phyloP scores from a whole-genome alignment of 371 early-diverging fungal species.

The Sporodiniella umbellata region DNA sequence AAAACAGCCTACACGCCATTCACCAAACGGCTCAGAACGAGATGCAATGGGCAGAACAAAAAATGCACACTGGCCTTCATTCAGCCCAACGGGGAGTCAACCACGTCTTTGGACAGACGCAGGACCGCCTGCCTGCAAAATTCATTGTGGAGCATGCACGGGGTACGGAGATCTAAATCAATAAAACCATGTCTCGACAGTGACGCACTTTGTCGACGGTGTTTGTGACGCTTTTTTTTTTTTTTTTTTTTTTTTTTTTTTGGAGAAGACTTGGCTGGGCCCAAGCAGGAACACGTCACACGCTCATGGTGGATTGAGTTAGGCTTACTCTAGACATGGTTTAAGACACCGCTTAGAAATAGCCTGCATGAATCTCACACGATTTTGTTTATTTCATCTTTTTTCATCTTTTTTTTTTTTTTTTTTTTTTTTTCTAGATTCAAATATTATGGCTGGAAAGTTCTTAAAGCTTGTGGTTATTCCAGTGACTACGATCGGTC shows the following conservation, averaged over 20 bases:
- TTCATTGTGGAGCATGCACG: conserved; percentile 18
- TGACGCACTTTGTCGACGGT: neutral
- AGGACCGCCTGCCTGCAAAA: conserved; percentile 16
- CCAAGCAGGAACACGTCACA: too few relatives aligned
- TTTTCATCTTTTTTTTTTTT: neutral
- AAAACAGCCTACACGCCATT: conserved; percentile 1
- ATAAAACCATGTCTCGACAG: too few relatives aligned
- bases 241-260: too few relatives aligned
- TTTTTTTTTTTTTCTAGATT: neutral
- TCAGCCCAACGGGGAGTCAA: conserved; percentile 14
- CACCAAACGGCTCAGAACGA: conserved; percentile 11
- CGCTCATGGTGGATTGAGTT: too few relatives aligned
- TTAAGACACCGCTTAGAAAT: neutral
- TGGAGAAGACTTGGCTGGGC: too few relatives aligned
- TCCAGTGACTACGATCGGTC: conserved; percentile 33
- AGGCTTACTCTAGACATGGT: neutral
- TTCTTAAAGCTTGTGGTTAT: conserved; percentile 25
- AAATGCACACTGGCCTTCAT: conserved; percentile 5
- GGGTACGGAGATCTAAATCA: conserved; percentile 11
- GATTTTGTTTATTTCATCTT: neutral
- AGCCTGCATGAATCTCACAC: neutral
- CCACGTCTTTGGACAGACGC: conserved; percentile 8
- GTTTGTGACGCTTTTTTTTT: neutral
- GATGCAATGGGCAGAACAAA: conserved; percentile 16
- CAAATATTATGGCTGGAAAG: conserved; percentile 12